These are phyloP conservation scores for Sideroxylon spinosum DNA, from an alignment of 179 eudicot species.

Conservation along the genomic window DNA sequence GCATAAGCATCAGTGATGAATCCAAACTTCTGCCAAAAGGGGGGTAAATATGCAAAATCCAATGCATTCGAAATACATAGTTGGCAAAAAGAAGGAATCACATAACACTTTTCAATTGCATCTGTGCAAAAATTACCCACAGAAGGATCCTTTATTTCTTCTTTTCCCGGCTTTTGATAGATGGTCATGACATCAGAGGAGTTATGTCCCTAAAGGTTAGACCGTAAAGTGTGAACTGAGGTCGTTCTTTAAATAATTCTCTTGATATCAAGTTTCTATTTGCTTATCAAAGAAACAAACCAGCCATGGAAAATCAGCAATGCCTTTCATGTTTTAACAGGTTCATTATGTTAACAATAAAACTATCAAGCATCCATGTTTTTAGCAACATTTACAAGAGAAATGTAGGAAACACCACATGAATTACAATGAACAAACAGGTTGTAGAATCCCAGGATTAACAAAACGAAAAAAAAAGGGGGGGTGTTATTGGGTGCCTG, in stretches of 20 bases:
- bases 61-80: background rate
- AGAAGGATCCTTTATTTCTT: background rate
- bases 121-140: background rate
- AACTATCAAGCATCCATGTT: too few species aligned
- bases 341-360: too few species aligned
- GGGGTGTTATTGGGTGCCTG: too few species aligned
- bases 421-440: too few species aligned
- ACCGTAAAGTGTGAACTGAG: background rate
- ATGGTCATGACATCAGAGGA: background rate
- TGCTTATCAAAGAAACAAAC: background rate
- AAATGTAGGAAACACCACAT: too few species aligned
- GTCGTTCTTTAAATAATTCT: background rate
- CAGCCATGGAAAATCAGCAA: background rate
- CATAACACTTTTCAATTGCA: background rate
- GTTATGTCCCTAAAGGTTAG: too few species aligned
- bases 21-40: background rate
- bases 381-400: too few species aligned
- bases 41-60: background rate
- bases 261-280: background rate
- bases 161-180: background rate
- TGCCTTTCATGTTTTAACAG: too few species aligned
- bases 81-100: background rate
- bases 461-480: too few species aligned
- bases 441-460: too few species aligned
- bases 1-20: background rate